A percentile compares a stretch with the other conserved stretches of the same genome.
Conservation (phyloP, 208 protist species). For the Acanthamoeba castellanii region DNA sequence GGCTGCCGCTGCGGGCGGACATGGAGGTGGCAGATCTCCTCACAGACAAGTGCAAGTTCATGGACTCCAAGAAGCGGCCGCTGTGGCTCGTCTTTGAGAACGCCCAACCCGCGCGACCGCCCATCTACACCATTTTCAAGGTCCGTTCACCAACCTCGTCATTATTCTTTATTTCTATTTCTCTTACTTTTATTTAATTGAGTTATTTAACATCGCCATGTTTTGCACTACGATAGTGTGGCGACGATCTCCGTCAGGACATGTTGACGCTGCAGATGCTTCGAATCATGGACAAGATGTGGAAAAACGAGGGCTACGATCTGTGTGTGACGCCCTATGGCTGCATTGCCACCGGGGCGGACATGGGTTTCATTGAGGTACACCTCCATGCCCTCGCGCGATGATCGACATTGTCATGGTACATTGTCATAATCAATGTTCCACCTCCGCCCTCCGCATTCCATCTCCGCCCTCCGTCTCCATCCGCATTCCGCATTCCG, state of each 20-base stretch:
- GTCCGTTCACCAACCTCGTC: neutral
- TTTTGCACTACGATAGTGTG: neutral
- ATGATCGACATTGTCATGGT: too few species aligned
- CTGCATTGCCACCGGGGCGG: constrained; percentile 86
- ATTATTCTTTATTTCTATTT: neutral
- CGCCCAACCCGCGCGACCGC: constrained; percentile 64
- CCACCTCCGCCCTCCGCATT: too few species aligned
- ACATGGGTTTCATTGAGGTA: constrained; percentile 94
- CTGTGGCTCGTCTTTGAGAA: constrained; percentile 89
- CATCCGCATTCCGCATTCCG: too few species aligned
- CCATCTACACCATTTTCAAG: constrained; percentile 88
- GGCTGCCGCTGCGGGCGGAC: constrained; percentile 79
- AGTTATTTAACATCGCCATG: neutral
- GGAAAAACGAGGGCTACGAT: constrained; percentile 91
- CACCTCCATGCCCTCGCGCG: too few species aligned
- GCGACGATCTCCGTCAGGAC: constrained; percentile 96
- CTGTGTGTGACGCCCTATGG: constrained; percentile 92
- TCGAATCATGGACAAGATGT: constrained; percentile 93
- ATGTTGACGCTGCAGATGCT: constrained; percentile 95
- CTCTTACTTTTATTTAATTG: neutral
- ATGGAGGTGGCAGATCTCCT: constrained; percentile 71
- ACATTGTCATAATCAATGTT: too few species aligned
- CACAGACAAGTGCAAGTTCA: constrained; percentile 81
- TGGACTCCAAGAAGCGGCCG: constrained; percentile 86
- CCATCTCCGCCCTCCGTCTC: too few species aligned